Evolutionary conservation across 768 basidiomycete genomes (phyloP).

Genomic region (Pulveroboletus ravenelii): DNA sequence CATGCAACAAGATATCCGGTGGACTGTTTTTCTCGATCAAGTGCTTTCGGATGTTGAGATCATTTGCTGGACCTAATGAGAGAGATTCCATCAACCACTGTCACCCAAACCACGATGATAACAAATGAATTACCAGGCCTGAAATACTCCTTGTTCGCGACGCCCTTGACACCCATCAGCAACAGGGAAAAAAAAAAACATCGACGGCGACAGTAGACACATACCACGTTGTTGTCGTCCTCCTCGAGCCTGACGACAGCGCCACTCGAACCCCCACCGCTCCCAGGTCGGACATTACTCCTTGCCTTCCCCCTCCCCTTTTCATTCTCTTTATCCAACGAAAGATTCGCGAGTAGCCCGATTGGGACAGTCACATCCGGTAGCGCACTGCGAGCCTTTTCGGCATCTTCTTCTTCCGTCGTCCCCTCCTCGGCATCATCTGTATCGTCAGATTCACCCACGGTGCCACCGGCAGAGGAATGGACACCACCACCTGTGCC

Average conservation of each 20-base stretch:
- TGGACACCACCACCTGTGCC: background rate
- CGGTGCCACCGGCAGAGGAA: background rate
- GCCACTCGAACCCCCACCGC: conserved; percentile 7
- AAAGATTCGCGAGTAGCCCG: conserved; percentile 68
- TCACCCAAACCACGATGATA: background rate
- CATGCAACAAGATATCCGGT: conserved; percentile 78
- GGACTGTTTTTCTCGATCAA: conserved; percentile 76
- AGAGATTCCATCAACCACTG: background rate
- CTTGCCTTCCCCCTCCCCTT: conserved; percentile 37
- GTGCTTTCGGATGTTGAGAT: conserved; percentile 62
- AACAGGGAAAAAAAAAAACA: background rate
- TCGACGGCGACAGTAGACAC: conserved; percentile 11
- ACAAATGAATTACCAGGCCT: conserved; percentile 51
- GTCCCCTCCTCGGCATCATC: conserved; percentile 29
- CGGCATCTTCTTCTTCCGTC: conserved; percentile 37
- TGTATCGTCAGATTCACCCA: conserved; percentile 40
- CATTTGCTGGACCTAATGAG: conserved; percentile 58
- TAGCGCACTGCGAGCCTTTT: conserved; percentile 45
- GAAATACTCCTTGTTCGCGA: conserved; percentile 78
- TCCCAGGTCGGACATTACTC: conserved; percentile 32
- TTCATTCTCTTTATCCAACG: conserved; percentile 51
- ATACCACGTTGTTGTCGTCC: conserved; percentile 63
- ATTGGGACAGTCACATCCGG: conserved; percentile 73
- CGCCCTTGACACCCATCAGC: conserved; percentile 46
- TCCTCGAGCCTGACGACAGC: conserved; percentile 33